Evolutionary conservation across 108 stramenopile species (phyloP).

Genomic region (Mayamaea pseudoterrestris): DNA sequence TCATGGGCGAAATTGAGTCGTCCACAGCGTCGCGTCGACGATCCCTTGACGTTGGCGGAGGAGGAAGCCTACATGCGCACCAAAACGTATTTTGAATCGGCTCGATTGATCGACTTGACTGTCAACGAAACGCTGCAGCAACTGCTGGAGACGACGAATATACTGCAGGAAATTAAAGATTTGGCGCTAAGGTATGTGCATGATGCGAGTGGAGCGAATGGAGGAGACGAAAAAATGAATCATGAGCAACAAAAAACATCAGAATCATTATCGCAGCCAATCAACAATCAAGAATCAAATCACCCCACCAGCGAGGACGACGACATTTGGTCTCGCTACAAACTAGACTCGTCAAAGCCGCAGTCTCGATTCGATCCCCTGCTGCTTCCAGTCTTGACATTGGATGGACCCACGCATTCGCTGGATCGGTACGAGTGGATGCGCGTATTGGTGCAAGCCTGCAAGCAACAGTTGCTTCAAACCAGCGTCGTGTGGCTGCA

Average conservation of each 20-base stretch:
- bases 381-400: neutral
- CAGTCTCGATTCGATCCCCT: neutral
- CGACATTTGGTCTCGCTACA: neutral
- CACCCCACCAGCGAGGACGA: neutral
- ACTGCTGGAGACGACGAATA: neutral
- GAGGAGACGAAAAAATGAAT: no score
- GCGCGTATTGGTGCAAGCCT: neutral
- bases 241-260: slow-evolving; percentile 4
- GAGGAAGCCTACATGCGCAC: slow-evolving; percentile 1
- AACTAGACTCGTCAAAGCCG: neutral
- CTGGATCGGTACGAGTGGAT: slow-evolving; percentile 4
- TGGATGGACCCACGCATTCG: neutral
- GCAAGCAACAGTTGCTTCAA: neutral
- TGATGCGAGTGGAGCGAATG: no score
- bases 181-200: no score
- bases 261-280: neutral
- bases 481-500: slow-evolving; percentile 1
- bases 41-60: neutral
- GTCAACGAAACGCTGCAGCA: neutral
- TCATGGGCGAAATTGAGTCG: neutral
- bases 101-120: neutral
- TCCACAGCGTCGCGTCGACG: neutral
- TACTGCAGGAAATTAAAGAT: neutral
- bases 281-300: neutral
- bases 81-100: neutral